Base-by-base conservation (phyloP, 176 grass and related monocot genomes). In the maize (Zea mays) region DNA sequence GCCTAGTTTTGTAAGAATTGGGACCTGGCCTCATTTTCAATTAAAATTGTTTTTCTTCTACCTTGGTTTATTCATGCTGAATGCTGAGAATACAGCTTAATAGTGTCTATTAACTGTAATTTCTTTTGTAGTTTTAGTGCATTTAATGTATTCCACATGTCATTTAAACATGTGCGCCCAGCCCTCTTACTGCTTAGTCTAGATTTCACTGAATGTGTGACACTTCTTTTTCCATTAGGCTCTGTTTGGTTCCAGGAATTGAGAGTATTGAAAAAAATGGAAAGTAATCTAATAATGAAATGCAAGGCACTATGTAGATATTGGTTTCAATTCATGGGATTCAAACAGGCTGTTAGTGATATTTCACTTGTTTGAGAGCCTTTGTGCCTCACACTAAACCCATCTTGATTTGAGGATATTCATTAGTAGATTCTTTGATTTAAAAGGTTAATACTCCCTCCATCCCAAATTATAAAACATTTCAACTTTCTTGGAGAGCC, bases 111-210 rank as follows among this genome's bases (percentile, higher is more conserved):
- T 48, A 11, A 57, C 69, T 62, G 34, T 35, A 46, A 45, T 62
- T 62, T 71, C 20, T 13, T 67, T 77, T 42, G 2, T 49, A 17
- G 52, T 84, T 69, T 36, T 37, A 79, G 47, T 56, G 39, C 48
- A 72, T 85, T 65, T 21, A 16, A 75, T 20, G 21, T 75, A 45
- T 55, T 54, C 5, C 62, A 6, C 27, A 34, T 13, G 10, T 47
- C 3, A n/a, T 51, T 77, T 52, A 45, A 65, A 45, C 74, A 44
- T 64, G 13, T 50, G 41, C 10, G 7, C 17, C 3, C 12, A 34
- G n/a, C 65, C n/a, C 49, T 51, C 42, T 62, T 17, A 1, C 62
- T 63, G 41, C 27, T 27, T 27, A 27, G 27, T 27, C 27, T 27
- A 27, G 27, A 75, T 65, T 63, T 52, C 21, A 54, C 33, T 20